Base-by-base conservation (phyloP, 2,329 filamentous ascomycete genomes). In the Fusarium miscanthi region DNA sequence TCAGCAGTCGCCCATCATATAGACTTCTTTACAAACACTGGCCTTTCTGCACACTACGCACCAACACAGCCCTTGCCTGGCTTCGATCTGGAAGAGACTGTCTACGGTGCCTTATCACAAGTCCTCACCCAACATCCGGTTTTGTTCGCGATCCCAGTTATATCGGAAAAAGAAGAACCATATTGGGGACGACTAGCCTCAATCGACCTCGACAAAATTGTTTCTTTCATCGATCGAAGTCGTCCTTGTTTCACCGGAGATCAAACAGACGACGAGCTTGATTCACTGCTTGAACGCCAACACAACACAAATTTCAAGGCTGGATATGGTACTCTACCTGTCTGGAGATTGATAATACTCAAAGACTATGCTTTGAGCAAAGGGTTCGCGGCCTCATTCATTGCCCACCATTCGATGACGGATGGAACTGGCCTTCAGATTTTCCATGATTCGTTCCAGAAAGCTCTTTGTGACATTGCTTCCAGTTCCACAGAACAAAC, bases 21-120 rank as follows among this genome's bases (percentile, higher is more conserved):
- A n/a, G 38, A 35, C n/a, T 45, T 64, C 19, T 64, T 64, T 6
- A 64, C 61, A 35, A 64, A 63, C 10, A 63, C 45, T 27, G 61
- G 57, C 9, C 23, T 64, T 7, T 64, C 61, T 13, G 45, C 59
- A 11, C 33, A 63, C 27, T 64, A 64, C 33, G 38, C 16, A 16
- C 19, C 59, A 11, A 40, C 45, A 25, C 31, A 23, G 9, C 8
- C 6, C 5, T 35, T 42, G 5, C 17, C 45, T 54, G 31, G 13
- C 5, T 19, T 40, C 5, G 9, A 53, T 8, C 19, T 63, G 0
- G n/a, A 64, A 8, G 17, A 16, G 21, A 5, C 41, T 4, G 16
- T 63, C 3, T 19, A 54, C 21, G 10, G 11, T 17, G 38, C 61
- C 11, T 12, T 64, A 3, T 54, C 33, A 3, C 31, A 45, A 38